phyloP scores from a whole-genome alignment of 83 land plant species.

The Thuja plicata region DNA sequence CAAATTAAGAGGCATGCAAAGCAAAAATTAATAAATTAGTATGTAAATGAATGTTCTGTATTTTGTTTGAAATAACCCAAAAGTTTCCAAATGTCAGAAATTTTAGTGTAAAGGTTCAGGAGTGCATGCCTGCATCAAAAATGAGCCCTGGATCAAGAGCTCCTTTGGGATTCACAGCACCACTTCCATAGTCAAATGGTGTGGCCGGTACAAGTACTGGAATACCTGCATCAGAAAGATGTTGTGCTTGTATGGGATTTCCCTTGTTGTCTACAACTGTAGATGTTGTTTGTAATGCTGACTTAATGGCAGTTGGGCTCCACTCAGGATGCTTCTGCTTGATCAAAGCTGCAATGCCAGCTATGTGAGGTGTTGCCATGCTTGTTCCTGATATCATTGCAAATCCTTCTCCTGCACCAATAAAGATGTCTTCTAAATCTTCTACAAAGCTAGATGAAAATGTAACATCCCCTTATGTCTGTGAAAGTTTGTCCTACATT shows the following conservation, averaged over 20 bases:
- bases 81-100: neutral
- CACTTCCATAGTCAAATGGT: conserved; percentile 89
- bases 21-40: too few species aligned
- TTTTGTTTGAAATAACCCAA: neutral
- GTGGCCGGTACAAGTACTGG: conserved; percentile 57
- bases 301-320: conserved; percentile 90
- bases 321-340: conserved; percentile 76
- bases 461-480: neutral
- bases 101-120: neutral
- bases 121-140: conserved; percentile 72
- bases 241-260: conserved; percentile 73
- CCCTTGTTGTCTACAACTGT: conserved; percentile 54
- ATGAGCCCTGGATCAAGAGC: conserved; percentile 90
- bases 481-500: neutral
- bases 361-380: conserved; percentile 93
- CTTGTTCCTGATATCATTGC: conserved; percentile 93
- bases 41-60: neutral
- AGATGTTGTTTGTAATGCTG: conserved; percentile 88
- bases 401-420: conserved; percentile 70
- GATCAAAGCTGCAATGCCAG: conserved; percentile 88
- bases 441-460: neutral
- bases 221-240: conserved; percentile 48
- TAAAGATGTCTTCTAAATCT: neutral
- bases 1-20: neutral
- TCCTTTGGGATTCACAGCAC: conserved; percentile 76